phyloP scores from a whole-genome alignment of 805 yeast genomes.

The Saccharomycopsis sp. region DNA sequence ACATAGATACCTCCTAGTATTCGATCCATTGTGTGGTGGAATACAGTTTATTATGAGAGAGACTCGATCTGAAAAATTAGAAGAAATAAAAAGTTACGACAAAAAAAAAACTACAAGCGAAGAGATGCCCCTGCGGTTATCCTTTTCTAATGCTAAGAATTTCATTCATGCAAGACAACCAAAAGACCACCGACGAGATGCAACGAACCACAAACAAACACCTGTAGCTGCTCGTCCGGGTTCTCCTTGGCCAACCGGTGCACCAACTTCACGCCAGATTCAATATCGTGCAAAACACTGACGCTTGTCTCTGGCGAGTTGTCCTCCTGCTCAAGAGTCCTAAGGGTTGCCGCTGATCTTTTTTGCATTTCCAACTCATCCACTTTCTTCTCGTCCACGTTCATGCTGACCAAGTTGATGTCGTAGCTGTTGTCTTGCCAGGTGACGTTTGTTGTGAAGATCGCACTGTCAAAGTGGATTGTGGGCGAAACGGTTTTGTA shows the following conservation, averaged over 20 bases:
- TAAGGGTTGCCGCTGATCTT: constrained; percentile 64
- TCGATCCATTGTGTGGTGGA: constrained; percentile 35
- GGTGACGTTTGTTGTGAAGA: constrained; percentile 87
- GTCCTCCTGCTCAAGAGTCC: constrained; percentile 35
- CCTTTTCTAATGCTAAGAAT: no score
- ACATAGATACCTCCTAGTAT: constrained; percentile 75
- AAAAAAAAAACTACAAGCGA: no score
- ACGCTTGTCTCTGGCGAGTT: constrained; percentile 40
- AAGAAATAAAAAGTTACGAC: neutral
- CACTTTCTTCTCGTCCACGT: constrained; percentile 69
- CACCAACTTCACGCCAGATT: constrained; percentile 53
- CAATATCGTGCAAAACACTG: constrained; percentile 64
- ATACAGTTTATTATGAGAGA: no score
- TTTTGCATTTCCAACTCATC: constrained; percentile 78
- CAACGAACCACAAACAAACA: constrained; percentile 87
- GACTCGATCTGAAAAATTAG: neutral
- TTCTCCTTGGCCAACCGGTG: constrained; percentile 30
- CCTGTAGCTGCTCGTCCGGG: constrained; percentile 39
- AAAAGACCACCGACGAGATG: constrained; percentile 92
- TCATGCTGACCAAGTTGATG: constrained; percentile 77
- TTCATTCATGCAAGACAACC: constrained; percentile 54
- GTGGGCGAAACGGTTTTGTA: constrained; percentile 33
- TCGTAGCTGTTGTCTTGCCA: constrained; percentile 78
- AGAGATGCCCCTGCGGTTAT: no score
- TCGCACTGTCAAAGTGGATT: constrained; percentile 58